Percentiles rank a stretch among this genome's conserved stretches.
phyloP scores from a whole-genome alignment of 305 asterid species.

The Coffea humblotiana region DNA sequence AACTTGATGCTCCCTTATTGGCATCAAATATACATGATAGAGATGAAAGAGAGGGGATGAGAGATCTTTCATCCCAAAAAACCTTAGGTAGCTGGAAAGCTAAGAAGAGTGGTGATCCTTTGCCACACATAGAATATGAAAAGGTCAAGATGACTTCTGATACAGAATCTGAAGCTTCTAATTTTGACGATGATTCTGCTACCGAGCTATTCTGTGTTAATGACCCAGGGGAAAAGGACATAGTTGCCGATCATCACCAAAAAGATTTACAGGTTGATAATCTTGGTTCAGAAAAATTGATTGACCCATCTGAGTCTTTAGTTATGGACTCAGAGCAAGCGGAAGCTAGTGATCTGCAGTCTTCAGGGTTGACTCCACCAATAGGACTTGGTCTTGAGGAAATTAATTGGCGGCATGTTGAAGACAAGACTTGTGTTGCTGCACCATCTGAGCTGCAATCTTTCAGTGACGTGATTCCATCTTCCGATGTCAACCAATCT shows the following conservation, averaged over 20 bases:
- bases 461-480: constrained; percentile 29
- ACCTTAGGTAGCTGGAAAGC: background rate
- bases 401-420: constrained; percentile 40
- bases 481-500: constrained; percentile 30
- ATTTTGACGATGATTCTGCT: constrained; percentile 40
- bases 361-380: constrained; percentile 30
- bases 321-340: constrained; percentile 30
- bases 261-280: constrained; percentile 20
- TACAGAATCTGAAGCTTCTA: constrained; percentile 47
- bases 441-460: constrained; percentile 32
- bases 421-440: constrained; percentile 22
- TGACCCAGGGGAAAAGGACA: constrained; percentile 31
- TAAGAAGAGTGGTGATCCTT: constrained; percentile 20
- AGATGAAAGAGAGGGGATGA: constrained; percentile 32
- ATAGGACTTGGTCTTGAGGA: constrained; percentile 42
- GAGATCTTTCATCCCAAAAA: constrained; percentile 12
- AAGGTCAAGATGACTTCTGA: constrained; percentile 53
- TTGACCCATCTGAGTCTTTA: constrained; percentile 31
- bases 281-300: constrained; percentile 33
- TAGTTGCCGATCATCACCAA: constrained; percentile 21
- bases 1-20: constrained; percentile 26
- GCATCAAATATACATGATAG: constrained; percentile 20
- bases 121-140: constrained; percentile 49
- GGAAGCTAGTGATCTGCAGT: constrained; percentile 23
- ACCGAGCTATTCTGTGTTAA: constrained; percentile 27